These are phyloP conservation scores for Aleurites moluccanus DNA, from an alignment of 441 rosid species.

Conservation along the genomic window DNA sequence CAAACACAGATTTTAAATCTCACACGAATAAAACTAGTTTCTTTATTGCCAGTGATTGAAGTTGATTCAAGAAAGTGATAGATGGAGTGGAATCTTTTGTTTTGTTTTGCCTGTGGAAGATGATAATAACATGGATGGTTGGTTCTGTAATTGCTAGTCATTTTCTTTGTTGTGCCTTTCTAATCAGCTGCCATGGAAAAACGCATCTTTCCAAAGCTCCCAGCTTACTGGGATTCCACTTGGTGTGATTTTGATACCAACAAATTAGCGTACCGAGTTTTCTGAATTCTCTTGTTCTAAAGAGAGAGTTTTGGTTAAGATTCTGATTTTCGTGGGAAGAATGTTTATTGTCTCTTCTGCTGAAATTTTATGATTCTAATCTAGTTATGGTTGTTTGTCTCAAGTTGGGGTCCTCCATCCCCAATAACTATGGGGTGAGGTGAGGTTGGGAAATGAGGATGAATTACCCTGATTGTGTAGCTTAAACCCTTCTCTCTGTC, in stretches of 20 bases:
- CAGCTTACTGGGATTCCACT: conserved; percentile 4
- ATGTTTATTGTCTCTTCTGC: neutral
- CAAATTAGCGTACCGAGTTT: neutral
- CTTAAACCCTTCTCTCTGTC: too few species aligned
- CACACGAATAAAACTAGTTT: neutral
- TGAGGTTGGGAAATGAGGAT: too few species aligned
- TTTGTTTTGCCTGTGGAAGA: neutral
- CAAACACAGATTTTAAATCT: neutral
- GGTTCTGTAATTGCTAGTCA: conserved; percentile 6
- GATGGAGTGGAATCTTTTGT: neutral
- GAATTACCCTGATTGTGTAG: too few species aligned
- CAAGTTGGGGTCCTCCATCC: too few species aligned
- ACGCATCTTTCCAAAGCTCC: neutral
- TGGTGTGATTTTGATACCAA: conserved; percentile 17
- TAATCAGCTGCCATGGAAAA: neutral
- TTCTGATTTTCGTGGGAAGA: neutral
- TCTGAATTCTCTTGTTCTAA: neutral
- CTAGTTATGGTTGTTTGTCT: too few species aligned
- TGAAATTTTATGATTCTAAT: neutral
- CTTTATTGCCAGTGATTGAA: neutral
- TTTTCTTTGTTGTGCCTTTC: conserved; percentile 5
- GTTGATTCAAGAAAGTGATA: neutral
- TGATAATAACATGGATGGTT: neutral
- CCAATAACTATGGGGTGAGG: too few species aligned
- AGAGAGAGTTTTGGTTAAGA: neutral